Percentiles rank a stretch among this genome's conserved stretches.
Evolutionary conservation across 306 rosid species (phyloP).

Genomic region (Lathyrus sativus): DNA sequence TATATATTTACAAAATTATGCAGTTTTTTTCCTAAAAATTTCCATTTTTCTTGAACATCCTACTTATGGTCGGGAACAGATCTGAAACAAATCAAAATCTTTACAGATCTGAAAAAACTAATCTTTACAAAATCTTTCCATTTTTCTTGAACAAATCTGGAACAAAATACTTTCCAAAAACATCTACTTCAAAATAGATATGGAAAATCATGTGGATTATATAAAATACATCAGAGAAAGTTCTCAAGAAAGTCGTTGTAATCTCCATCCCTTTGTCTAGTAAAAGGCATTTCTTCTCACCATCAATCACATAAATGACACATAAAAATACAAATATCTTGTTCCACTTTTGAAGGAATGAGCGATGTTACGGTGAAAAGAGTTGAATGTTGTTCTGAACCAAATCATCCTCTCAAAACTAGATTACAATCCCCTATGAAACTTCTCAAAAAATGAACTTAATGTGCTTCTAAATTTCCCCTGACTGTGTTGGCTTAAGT

Average conservation of each 20-base stretch:
- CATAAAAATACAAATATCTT: conserved; percentile 83
- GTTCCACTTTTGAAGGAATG: conserved; percentile 90
- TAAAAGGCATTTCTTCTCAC: conserved; percentile 57
- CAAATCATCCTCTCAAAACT: conserved; percentile 67
- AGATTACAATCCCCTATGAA: conserved; percentile 64
- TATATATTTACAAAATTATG: too few relatives aligned
- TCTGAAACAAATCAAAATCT: too few relatives aligned
- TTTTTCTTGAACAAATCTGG: too few relatives aligned
- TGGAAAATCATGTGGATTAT: conserved; percentile 74
- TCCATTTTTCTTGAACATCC: too few relatives aligned
- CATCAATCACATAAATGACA: conserved; percentile 62
- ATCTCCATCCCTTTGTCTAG: conserved; percentile 66
- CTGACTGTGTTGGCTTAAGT: conserved; percentile 33
- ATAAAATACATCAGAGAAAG: conserved; percentile 72
- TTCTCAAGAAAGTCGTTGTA: conserved; percentile 68
- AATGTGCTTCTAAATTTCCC: conserved; percentile 52
- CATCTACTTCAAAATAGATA: conserved; percentile 66
- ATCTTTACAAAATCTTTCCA: too few relatives aligned
- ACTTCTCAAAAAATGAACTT: conserved; percentile 54
- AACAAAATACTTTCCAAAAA: conserved; percentile 65
- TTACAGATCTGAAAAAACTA: too few relatives aligned
- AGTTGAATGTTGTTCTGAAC: conserved; percentile 56
- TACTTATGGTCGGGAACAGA: too few relatives aligned
- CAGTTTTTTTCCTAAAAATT: too few relatives aligned
- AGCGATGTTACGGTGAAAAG: conserved; percentile 49